Conservation (phyloP, 305 asterid genomes). For the Fraxinus baroniana region DNA sequence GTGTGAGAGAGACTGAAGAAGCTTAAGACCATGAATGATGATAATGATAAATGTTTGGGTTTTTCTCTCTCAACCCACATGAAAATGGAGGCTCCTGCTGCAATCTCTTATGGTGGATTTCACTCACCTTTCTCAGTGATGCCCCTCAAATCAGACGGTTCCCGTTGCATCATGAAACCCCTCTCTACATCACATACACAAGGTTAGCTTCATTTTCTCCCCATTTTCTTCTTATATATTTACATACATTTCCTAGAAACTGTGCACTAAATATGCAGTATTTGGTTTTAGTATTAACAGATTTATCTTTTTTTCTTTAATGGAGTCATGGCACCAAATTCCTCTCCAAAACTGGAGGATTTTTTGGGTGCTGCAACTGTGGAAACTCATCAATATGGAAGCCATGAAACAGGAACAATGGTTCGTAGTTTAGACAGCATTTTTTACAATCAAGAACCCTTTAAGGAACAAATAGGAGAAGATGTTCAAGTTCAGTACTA, state of each 20-base stretch:
- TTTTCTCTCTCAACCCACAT: slow-evolving; percentile 72
- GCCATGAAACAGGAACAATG: slow-evolving; percentile 47
- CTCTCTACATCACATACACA: slow-evolving; percentile 44
- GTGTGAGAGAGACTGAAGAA: slow-evolving; percentile 7
- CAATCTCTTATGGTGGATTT: slow-evolving; percentile 35
- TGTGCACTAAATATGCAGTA: neutral
- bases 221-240: neutral
- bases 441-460: slow-evolving; percentile 44
- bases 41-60: slow-evolving; percentile 58
- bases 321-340: slow-evolving; percentile 37
- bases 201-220: slow-evolving; percentile 21
- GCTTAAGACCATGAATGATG: slow-evolving; percentile 53
- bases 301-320: neutral
- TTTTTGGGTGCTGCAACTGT: slow-evolving; percentile 64
- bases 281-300: neutral
- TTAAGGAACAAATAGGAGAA: slow-evolving; percentile 28
- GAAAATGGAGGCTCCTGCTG: slow-evolving; percentile 52
- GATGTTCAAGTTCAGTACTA: slow-evolving; percentile 24
- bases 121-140: slow-evolving; percentile 46
- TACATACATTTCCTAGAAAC: neutral
- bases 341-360: slow-evolving; percentile 77
- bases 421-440: slow-evolving; percentile 50
- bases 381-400: slow-evolving; percentile 39
- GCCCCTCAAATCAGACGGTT: slow-evolving; percentile 76
- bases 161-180: slow-evolving; percentile 68